Evolutionary conservation across 352 stramenopile species (phyloP).

Genomic region (Phytopythium mirpurense): DNA sequence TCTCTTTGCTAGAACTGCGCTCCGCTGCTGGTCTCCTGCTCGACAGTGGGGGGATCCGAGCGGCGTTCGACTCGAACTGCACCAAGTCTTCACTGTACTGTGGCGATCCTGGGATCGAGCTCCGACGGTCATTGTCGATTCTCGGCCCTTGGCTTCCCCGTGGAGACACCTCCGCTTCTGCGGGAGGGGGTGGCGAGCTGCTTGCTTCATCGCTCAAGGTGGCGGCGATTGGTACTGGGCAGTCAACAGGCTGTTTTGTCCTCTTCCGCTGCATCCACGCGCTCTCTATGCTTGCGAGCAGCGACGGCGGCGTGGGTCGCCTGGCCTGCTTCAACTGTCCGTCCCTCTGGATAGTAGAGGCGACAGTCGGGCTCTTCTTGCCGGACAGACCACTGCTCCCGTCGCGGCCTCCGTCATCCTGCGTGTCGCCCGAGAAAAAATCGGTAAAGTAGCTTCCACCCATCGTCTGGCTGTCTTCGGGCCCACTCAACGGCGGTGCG

Average conservation of each 20-base stretch:
- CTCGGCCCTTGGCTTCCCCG: background rate
- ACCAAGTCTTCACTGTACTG: conserved; percentile 31
- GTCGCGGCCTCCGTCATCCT: conserved; percentile 27
- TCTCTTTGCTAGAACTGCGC: background rate
- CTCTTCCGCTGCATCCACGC: conserved; percentile 16
- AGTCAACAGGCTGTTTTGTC: background rate
- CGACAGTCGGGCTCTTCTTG: background rate
- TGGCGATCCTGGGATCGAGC: conserved; percentile 3
- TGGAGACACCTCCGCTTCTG: background rate
- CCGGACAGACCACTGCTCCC: background rate
- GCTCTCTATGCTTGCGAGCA: conserved; percentile 21
- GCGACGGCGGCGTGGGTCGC: conserved; percentile 12
- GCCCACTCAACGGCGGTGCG: conserved; percentile 16
- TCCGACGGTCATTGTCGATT: background rate
- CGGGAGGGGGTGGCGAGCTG: background rate
- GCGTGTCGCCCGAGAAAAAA: conserved; percentile 47
- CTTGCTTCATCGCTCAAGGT: background rate
- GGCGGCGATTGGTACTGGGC: background rate
- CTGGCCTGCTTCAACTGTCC: background rate
- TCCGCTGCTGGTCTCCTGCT: background rate
- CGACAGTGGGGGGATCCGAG: background rate
- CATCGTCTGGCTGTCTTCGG: conserved; percentile 14
- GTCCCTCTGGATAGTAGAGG: background rate
- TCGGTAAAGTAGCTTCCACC: conserved; percentile 30
- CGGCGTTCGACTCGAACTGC: conserved; percentile 2